A percentile compares a stretch with the other conserved stretches of the same genome.
Evolutionary conservation across 177 flowering plant genomes (phyloP).

Genomic region (Vitis hybrid): DNA sequence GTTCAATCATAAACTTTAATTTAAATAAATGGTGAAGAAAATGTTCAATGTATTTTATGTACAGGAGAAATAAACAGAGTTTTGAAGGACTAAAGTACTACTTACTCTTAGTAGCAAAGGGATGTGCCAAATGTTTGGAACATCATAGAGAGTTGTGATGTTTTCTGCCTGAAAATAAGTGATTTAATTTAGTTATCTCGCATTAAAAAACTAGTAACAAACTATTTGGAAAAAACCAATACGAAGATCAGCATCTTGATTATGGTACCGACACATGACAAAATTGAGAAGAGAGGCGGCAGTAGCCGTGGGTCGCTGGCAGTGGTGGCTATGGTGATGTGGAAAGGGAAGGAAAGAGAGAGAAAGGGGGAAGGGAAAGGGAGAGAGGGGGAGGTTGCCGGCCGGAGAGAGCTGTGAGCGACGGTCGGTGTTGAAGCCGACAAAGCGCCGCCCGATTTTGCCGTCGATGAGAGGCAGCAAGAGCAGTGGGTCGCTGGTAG

Average conservation of each 20-base stretch:
- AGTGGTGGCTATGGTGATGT: too few species aligned
- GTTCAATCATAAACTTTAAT: too few species aligned
- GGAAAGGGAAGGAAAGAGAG: too few species aligned
- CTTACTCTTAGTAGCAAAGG: constrained; percentile 88
- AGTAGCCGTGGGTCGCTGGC: too few species aligned
- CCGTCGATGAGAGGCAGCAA: too few species aligned
- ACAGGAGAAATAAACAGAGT: not conserved
- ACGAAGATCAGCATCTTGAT: not conserved
- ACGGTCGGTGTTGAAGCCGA: too few species aligned
- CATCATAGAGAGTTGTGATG: constrained; percentile 77
- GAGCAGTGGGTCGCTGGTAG: too few species aligned
- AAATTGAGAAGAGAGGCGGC: constrained; percentile 44
- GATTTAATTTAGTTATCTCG: not conserved
- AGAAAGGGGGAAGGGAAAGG: too few species aligned
- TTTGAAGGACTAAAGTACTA: not conserved
- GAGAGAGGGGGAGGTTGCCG: too few species aligned
- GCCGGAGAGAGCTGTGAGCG: too few species aligned
- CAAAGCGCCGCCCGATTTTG: too few species aligned
- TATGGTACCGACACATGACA: constrained; percentile 85
- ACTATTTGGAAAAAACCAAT: not conserved
- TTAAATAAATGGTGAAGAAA: not conserved
- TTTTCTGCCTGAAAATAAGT: constrained; percentile 50
- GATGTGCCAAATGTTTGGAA: constrained; percentile 91
- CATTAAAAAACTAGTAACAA: not conserved
- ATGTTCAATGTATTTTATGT: not conserved